Base-by-base conservation (phyloP, 2,329 filamentous ascomycete genomes). In the Talaromyces islandicus region DNA sequence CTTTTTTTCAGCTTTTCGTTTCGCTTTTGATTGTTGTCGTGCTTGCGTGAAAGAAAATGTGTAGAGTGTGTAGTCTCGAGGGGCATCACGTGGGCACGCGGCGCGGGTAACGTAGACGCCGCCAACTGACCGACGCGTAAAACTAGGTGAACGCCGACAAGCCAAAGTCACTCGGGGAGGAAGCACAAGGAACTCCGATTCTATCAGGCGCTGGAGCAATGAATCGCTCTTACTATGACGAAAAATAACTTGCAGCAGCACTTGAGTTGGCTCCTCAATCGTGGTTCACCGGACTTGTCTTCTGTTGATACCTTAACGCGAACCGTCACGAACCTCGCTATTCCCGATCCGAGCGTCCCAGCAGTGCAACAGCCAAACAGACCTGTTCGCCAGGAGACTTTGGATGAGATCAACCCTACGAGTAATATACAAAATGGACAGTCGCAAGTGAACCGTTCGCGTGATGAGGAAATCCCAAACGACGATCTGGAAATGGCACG, bases 261-360 rank as follows among this genome's bases (percentile, higher is more conserved):
- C 69, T 72, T 81, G 60, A 70, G 73, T 70, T 80, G 78, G 78
- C 75, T 81, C 60, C 64, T 80, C 64, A 71, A 70, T 60, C 74
- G 71, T 70, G 72, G 71, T 66, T 71, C 69, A 53, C 69, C 70
- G 38, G 65, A 71, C 11, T 71, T 72, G 57, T 68, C 68, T 29
- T 68, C 70, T 46, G 63, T 75, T 60, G 67, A 69, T 41, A 63
- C 68, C 29, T 55, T 61, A 51, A 69, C 68, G 61, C 48, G 59
- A 54, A 32, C 64, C 51, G 59, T 63, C 60, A 21, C 46, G 32
- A 59, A 56, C 10, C 24, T 48, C 11, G 24, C 9, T 27, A 14
- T 52, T 52, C 12, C 48, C 24, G 30, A 52, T 29, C n/a, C n/a
- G 29, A 19, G 29, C 29, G 53, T 6, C 30, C 30, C 30, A 9